Evolutionary conservation across 768 basidiomycete genomes (phyloP), one percentile per base, ranked within the genome.

Genomic region (Sutorius australiensis): DNA sequence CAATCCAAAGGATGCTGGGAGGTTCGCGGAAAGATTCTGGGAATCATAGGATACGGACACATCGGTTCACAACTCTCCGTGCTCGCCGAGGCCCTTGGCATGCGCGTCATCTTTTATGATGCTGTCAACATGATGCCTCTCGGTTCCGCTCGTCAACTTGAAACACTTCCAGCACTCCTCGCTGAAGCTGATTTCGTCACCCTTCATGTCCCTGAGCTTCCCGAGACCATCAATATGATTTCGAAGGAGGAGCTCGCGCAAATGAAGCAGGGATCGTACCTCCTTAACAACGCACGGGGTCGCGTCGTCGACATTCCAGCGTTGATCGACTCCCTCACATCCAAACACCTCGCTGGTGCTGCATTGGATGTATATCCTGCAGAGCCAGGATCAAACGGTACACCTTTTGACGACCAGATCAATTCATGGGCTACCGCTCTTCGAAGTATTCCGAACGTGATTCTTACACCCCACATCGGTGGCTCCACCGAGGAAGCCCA

Each of bases 401-500:
- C 88, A 6, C 78, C 84, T 1, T 98, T 99, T 71, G 87, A 92
- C 68, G 86, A 98, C 72, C 77, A 86, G 62, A 75, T 98, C 59
- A 98, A 95, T 66, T 46, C 83, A 1, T 99, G 94, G 87, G 80
- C 90, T 6, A 83, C 80, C 56, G 71, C 81, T 21, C 81, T 99
- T 28, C 81, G 91, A 54, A 71, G 74, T 1, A 74, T 93, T 52
- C 84, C 87, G 47, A 99, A 99, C 71, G 82, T 98, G 56, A 94
- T 98, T 65, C 86, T 98, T 63, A 98, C 97, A 0, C 97, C 97
- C 19, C 97, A 99, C 67, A 98, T 99, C 64, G 97, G 97, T 53
- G 97, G 97, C 37, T 98, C 95, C 30, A 99, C 97, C 16, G 97
- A 99, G 70, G 97, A 99, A 70, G 97, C 97, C 6, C 97, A 99